These are phyloP conservation scores for Nepenthes gracilis DNA, from an alignment of 148 eudicot genomes.

Conservation along the genomic window DNA sequence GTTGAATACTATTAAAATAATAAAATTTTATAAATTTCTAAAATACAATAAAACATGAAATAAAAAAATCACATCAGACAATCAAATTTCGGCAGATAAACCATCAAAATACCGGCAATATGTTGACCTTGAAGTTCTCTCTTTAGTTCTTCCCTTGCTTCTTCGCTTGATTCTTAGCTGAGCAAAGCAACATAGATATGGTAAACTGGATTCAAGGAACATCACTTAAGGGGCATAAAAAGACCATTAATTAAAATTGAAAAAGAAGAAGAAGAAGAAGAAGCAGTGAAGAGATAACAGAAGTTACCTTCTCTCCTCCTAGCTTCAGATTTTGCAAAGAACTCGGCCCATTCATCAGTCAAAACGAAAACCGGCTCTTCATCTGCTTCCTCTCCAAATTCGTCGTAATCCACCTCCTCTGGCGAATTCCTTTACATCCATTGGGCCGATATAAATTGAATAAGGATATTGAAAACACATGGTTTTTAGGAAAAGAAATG, in stretches of 20 bases:
- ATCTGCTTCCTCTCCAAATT: conserved; percentile 33
- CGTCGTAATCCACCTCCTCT: conserved; percentile 12
- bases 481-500: no score
- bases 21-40: no score
- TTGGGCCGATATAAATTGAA: no score
- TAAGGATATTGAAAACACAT: neutral
- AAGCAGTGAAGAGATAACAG: neutral
- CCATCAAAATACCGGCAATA: neutral
- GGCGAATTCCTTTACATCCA: no score
- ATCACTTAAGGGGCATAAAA: no score
- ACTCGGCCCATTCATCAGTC: conserved; percentile 88
- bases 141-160: conserved; percentile 26
- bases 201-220: neutral
- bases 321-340: conserved; percentile 85
- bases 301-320: conserved; percentile 43
- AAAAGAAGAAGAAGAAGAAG: neutral
- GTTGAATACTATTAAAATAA: no score
- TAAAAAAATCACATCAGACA: no score
- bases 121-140: neutral
- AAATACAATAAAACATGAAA: no score
- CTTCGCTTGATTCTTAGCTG: conserved; percentile 50
- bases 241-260: neutral
- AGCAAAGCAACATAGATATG: neutral
- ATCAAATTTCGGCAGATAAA: neutral
- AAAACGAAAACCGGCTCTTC: conserved; percentile 59